Evolutionary conservation across 768 basidiomycete species (phyloP).

Genomic region (Rhodosporidiobolus odoratus): DNA sequence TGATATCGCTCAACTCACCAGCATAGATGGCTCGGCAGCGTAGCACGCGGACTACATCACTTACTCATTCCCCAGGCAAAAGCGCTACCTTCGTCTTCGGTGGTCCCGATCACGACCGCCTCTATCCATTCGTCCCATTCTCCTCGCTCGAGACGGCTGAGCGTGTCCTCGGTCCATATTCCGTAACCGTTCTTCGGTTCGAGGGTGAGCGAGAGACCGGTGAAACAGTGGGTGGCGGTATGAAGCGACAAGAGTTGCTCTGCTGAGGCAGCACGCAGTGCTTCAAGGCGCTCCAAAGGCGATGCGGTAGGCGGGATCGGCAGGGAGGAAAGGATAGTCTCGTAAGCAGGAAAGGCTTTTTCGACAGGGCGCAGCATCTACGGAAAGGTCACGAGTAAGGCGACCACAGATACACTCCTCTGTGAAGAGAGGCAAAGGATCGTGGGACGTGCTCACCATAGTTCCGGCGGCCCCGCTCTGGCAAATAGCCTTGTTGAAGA

Average conservation of each 20-base stretch:
- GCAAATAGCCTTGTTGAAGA: conserved; percentile 28
- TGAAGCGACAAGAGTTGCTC: conserved; percentile 8
- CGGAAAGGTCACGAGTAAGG: too few species aligned
- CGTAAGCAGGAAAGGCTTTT: conserved; percentile 21
- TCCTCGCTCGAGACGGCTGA: conserved; percentile 1
- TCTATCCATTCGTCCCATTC: conserved; percentile 31
- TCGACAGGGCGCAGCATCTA: conserved; percentile 22
- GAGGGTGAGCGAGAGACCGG: conserved; percentile 14
- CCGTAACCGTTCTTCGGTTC: neutral
- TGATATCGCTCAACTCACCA: too few species aligned
- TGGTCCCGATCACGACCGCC: conserved; percentile 16
- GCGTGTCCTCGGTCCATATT: conserved; percentile 17
- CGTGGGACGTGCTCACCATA: conserved; percentile 7
- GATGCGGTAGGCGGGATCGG: neutral
- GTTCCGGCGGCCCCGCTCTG: conserved; percentile 30
- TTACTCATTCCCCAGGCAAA: conserved; percentile 6
- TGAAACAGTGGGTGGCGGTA: conserved; percentile 3
- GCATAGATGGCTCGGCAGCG: too few species aligned
- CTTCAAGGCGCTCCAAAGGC: conserved; percentile 5
- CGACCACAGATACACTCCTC: rapidly evolving
- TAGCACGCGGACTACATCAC: too few species aligned
- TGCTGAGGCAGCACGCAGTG: conserved; percentile 10
- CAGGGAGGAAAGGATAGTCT: conserved; percentile 16
- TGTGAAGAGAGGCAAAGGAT: neutral
- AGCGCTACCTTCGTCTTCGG: conserved; percentile 24